Evolutionary conservation across 352 stramenopile genomes (phyloP).

Genomic region (Phytopythium cucurbitacearum): DNA sequence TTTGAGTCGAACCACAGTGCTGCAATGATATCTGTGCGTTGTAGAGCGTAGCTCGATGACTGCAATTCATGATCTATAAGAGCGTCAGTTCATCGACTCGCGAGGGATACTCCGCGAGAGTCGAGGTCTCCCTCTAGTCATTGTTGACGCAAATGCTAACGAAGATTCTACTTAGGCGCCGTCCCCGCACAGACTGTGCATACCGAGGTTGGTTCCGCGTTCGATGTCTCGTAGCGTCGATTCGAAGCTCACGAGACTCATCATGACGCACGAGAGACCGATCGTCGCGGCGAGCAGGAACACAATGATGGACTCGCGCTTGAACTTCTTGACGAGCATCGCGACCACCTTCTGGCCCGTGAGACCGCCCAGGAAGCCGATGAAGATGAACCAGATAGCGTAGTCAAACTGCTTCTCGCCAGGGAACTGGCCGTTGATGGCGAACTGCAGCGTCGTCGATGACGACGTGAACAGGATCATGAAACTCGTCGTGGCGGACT

Average conservation of each 20-base stretch:
- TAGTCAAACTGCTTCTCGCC: constrained; percentile 90
- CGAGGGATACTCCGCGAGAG: no score
- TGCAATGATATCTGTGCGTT: no score
- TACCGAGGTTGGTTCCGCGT: constrained; percentile 56
- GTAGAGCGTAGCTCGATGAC: no score
- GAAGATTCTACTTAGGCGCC: constrained; percentile 18
- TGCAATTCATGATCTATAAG: no score
- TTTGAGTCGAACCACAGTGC: no score
- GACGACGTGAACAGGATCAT: constrained; percentile 90
- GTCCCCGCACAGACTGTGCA: constrained; percentile 58
- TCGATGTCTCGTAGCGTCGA: constrained; percentile 54
- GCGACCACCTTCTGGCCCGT: constrained; percentile 81
- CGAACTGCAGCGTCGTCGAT: constrained; percentile 90
- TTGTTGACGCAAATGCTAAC: no score
- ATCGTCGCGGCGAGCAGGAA: constrained; percentile 72
- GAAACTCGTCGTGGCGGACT: constrained; percentile 91
- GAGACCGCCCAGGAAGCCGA: constrained; percentile 85
- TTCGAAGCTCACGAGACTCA: constrained; percentile 61
- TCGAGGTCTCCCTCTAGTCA: no score
- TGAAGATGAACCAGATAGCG: constrained; percentile 84
- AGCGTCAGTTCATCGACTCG: no score
- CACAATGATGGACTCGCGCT: constrained; percentile 80
- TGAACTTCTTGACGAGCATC: constrained; percentile 90
- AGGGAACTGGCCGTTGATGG: constrained; percentile 76
- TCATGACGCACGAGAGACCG: constrained; percentile 58